Evolutionary conservation across 2,329 filamentous ascomycete species (phyloP).

Genomic region (Zymoseptoria crescenta): DNA sequence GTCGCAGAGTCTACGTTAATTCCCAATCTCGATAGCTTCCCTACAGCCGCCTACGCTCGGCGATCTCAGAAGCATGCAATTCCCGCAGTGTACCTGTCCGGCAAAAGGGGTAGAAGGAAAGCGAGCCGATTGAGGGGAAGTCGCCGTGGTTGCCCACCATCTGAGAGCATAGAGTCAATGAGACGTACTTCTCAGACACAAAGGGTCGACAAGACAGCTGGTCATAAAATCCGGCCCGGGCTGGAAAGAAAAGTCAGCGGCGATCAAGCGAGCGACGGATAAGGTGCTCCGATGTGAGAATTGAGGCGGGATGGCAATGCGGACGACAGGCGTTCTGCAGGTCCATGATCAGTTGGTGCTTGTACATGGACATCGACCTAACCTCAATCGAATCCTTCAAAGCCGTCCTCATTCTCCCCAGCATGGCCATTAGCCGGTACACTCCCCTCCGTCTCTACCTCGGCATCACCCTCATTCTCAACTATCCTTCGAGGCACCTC

Average conservation of each 20-base stretch:
- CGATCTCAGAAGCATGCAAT: not conserved
- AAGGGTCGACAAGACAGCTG: too few relatives aligned
- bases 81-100: not conserved
- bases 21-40: too few relatives aligned
- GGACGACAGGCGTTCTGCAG: not conserved
- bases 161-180: too few relatives aligned
- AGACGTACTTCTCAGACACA: too few relatives aligned
- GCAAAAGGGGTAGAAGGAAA: not conserved
- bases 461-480: slow-evolving; percentile 14
- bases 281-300: not conserved
- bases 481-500: slow-evolving; percentile 55
- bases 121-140: not conserved
- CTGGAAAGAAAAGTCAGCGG: not conserved
- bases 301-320: not conserved
- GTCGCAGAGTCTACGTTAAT: too few relatives aligned
- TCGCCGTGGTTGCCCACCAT: not conserved
- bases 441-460: not conserved
- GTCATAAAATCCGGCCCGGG: too few relatives aligned
- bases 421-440: not conserved
- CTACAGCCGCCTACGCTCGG: not conserved
- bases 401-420: slow-evolving; percentile 1
- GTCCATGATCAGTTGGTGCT: not conserved
- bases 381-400: slow-evolving; percentile 10
- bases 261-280: not conserved
- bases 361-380: not conserved